Conservation (phyloP, 257 asterid genomes). For the Knoxia roxburghii region DNA sequence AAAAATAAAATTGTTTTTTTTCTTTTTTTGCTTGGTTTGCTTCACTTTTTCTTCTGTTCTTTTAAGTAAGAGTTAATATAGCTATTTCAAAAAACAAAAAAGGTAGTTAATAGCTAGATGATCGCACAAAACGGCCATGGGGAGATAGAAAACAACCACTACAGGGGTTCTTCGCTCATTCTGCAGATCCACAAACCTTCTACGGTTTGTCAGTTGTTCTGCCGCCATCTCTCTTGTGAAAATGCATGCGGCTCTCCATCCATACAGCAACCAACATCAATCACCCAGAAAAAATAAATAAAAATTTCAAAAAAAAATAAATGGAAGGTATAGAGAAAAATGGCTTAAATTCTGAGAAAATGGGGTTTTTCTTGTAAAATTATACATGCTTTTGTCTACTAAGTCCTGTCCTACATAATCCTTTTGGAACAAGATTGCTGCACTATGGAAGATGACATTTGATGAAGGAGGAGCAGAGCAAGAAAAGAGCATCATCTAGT, state of each 20-base stretch:
- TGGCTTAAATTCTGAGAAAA: constrained; percentile 1
- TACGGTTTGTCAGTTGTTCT: too few relatives aligned
- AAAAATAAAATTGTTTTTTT: too few relatives aligned
- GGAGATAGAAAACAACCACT: too few relatives aligned
- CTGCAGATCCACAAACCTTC: too few relatives aligned
- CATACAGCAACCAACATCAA: too few relatives aligned
- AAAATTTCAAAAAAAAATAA: background rate
- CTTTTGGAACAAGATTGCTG: constrained; percentile 13
- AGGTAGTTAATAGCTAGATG: too few relatives aligned
- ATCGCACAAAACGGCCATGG: background rate
- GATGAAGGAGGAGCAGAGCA: constrained; percentile 9
- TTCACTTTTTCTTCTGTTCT: too few relatives aligned
- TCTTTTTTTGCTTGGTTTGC: too few relatives aligned
- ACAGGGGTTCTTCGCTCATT: too few relatives aligned
- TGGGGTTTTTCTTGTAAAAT: constrained; percentile 2
- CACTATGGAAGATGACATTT: constrained; percentile 9
- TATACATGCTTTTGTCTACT: constrained; percentile 18
- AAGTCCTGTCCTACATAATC: constrained; percentile 17
- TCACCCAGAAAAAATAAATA: too few relatives aligned
- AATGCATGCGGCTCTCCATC: background rate
- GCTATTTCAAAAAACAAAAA: too few relatives aligned
- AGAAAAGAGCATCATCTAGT: background rate
- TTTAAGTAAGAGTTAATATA: too few relatives aligned
- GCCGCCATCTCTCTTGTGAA: background rate
- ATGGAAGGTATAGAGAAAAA: background rate